Percentiles rank a stretch among this genome's conserved stretches.
These are phyloP conservation scores for Aspergillus intermedius DNA, from an alignment of 2,329 filamentous ascomycete genomes.

Conservation along the genomic window DNA sequence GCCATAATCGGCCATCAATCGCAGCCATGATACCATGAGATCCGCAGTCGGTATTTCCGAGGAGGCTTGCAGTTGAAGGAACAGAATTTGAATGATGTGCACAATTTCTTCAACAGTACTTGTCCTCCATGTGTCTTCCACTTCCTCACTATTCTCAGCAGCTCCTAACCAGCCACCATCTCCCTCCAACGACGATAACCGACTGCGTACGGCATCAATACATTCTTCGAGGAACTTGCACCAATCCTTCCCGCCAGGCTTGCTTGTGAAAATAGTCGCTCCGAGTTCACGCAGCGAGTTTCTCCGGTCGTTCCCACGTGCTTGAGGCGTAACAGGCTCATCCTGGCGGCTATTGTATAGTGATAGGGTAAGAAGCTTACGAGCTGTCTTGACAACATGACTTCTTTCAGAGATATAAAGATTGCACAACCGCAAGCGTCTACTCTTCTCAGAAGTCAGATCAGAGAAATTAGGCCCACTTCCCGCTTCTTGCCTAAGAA, in stretches of 20 bases:
- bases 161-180: constrained; percentile 42
- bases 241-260: constrained; percentile 19
- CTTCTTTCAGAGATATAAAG: constrained; percentile 67
- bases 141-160: constrained; percentile 47
- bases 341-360: constrained; percentile 17
- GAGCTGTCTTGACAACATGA: constrained; percentile 59
- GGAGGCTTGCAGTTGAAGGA: constrained; percentile 60
- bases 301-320: constrained; percentile 7
- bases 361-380: constrained; percentile 39
- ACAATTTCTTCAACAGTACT: constrained; percentile 63
- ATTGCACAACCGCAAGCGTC: constrained; percentile 61
- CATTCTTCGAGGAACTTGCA: constrained; percentile 25
- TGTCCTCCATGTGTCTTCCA: constrained; percentile 57
- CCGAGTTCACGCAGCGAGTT: constrained; percentile 23
- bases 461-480: constrained; percentile 26
- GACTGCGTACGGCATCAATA: constrained; percentile 28
- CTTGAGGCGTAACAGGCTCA: constrained; percentile 6
- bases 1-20: constrained; percentile 58
- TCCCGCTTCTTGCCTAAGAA: constrained; percentile 24
- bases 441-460: constrained; percentile 58
- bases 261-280: constrained; percentile 23
- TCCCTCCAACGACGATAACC: constrained; percentile 27
- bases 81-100: constrained; percentile 66
- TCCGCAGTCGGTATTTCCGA: constrained; percentile 52
- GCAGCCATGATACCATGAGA: constrained; percentile 65